Base-by-base conservation (phyloP, 1,139 yeast species). In the Yamadazyma membranifaciens region DNA sequence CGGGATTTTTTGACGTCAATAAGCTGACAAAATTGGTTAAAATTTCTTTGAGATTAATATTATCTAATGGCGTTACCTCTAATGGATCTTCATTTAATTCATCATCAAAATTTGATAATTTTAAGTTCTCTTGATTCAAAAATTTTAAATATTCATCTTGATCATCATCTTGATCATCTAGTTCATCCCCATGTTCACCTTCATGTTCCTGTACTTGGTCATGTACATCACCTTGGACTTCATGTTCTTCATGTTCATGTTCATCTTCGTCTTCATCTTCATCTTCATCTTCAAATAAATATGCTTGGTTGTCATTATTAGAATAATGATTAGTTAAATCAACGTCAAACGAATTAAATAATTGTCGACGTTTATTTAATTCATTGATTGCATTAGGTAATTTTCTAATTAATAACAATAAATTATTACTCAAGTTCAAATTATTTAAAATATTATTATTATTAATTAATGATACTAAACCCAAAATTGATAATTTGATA, bases 81-180 rank as follows among this genome's bases (percentile, higher is more conserved):
- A 87, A 72, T 3, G 96, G 91, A 60, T 92, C 96, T 54, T 89
- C 97, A 20, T 74, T 76, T 5, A 86, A 60, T 31, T 73, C 80
- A 20, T 81, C 87, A 36, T 79, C 80, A 14, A 67, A 75, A 27
- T 65, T 65, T 33, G 63, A 72, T 63, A 70, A 41, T 63, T 69
- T 20, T 63, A 73, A 4, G 60, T 50, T 34, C 54, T 65, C 48
- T 69, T 67, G 40, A 68, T 54, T 41, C 62, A 73, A 40, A 56
- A 64, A 39, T 72, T 68, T 52, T 16, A 63, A 69, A 12, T 63
- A 71, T 13, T 60, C 73, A 9, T 58, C 73, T 3, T 64, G 76
- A 10, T 43, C 52, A 12, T 47, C 56, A 9, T 52, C 52, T 7
- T 46, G 55, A 6, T 50, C 54, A 17, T 57, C 71, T 7, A 58